Base-by-base conservation (phyloP, 73 alveolate genomes). In the Paramecium sonneborni region DNA sequence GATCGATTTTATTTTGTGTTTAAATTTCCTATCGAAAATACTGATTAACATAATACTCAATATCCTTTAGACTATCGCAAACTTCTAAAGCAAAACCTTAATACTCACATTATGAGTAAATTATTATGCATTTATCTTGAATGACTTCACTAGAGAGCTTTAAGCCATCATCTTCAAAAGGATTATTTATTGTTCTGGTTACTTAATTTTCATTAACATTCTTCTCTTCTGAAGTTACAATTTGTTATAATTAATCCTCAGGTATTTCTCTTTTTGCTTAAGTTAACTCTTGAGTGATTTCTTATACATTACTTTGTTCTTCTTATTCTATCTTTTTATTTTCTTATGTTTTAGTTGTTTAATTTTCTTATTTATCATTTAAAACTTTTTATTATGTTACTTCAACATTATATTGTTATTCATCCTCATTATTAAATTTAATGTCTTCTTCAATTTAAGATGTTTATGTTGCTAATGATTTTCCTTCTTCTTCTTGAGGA, bases 21-120 rank as follows among this genome's bases (percentile, higher is more conserved):
- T 32, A 34, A 67, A 67, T 32, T 67, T 67, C 85, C 85, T 67
- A 67, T 52, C 68, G 68, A 52, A 46, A 46, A 67, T 67, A 67
- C 39, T 20, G 24, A 30, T 67, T 21, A 30, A 67, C 12, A 67
- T 67, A 67, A 20, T 74, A 74, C 87, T 74, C 87, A 74, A 74
- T 39, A 28, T 74, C 35, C 44, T 74, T 28, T 74, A 74, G 32
- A 74, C 62, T 34, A 18, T 74, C 87, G 44, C 87, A 74, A 28
- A 37, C 87, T 37, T 74, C 87, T 74, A 74, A 74, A 18, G 56
- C 67, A 15, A 21, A 34, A 4, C 87, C 87, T 74, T 74, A 37
- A 74, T 34, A 74, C 10, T 74, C 58, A 39, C 87, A 74, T 74
- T 74, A 15, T 9, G 87, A 74, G 35, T 74, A 74, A 37, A 74